phyloP scores from a whole-genome alignment of 352 stramenopile genomes.

The Hyaloperonospora brassicae region DNA sequence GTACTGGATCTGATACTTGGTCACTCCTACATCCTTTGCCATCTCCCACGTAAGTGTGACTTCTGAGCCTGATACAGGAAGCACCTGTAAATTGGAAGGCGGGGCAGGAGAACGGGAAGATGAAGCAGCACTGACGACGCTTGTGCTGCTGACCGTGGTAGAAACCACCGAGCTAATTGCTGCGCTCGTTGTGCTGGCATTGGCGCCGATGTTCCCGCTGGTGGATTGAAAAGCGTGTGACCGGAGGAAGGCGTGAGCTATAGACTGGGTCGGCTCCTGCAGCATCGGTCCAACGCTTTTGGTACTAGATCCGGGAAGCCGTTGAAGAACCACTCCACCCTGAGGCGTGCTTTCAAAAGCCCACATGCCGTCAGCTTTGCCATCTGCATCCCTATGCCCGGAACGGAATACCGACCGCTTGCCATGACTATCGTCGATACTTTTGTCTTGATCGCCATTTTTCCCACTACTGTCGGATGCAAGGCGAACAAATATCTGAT shows the following conservation, averaged over 20 bases:
- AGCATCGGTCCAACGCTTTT: constrained; percentile 28
- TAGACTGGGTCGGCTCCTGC: constrained; percentile 62
- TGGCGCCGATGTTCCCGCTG: constrained; percentile 9
- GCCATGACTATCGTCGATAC: constrained; percentile 16
- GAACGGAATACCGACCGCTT: constrained; percentile 21
- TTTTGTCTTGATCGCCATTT: constrained; percentile 4
- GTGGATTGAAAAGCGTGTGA: constrained; percentile 29
- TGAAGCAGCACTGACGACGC: not conserved
- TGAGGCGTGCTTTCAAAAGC: constrained; percentile 59
- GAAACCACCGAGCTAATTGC: constrained; percentile 17
- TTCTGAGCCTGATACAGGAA: constrained; percentile 45
- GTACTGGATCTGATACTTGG: constrained; percentile 79
- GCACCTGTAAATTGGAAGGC: constrained; percentile 51
- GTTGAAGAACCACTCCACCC: constrained; percentile 50
- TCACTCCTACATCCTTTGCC: constrained; percentile 43
- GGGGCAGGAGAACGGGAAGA: constrained; percentile 19
- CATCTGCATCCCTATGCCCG: constrained; percentile 23
- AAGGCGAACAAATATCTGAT: constrained; percentile 60
- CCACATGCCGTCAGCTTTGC: constrained; percentile 42
- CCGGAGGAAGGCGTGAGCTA: constrained; percentile 56
- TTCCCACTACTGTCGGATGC: constrained; percentile 14
- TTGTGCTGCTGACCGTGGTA: constrained; percentile 17
- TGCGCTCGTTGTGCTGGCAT: constrained; percentile 12
- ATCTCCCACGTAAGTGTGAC: constrained; percentile 72
- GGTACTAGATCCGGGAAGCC: constrained; percentile 38